Percentiles rank a stretch among this genome's conserved stretches.
phyloP scores from a whole-genome alignment of 169 alveolate genomes.

The Neospora caninum region DNA sequence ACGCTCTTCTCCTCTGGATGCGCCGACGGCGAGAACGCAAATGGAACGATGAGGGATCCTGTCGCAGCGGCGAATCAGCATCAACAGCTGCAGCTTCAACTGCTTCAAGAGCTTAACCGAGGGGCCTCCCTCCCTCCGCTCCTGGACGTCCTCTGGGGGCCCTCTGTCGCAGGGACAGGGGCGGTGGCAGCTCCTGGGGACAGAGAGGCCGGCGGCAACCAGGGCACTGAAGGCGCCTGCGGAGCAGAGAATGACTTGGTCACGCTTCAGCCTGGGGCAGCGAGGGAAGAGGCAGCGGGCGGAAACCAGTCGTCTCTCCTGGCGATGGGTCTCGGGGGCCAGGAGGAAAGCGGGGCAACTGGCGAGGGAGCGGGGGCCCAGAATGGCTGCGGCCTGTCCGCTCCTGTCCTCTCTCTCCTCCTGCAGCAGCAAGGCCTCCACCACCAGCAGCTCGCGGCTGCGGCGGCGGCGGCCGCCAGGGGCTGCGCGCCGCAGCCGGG shows the following conservation, averaged over 20 bases:
- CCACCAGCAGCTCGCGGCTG: neutral
- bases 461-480: slow-evolving; percentile 10
- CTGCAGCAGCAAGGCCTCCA: slow-evolving; percentile 21
- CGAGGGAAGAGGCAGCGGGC: neutral
- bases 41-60: neutral
- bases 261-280: neutral
- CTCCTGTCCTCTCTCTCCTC: neutral
- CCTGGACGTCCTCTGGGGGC: slow-evolving; percentile 18
- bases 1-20: neutral
- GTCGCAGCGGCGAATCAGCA: slow-evolving; percentile 4
- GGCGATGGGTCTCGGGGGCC: neutral
- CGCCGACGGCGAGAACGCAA: neutral
- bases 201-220: neutral
- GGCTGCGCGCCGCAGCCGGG: neutral
- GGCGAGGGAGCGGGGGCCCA: slow-evolving; percentile 28
- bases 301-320: neutral
- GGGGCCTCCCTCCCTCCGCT: slow-evolving; percentile 12
- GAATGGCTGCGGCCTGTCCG: neutral
- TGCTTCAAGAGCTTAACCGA: slow-evolving; percentile 21
- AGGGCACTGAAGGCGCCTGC: neutral
- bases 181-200: slow-evolving; percentile 24
- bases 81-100: slow-evolving; percentile 28
- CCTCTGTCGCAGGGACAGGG: neutral
- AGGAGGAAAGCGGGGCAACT: neutral
- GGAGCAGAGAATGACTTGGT: neutral